A percentile compares a stretch with the other conserved stretches of the same genome.
Evolutionary conservation across 352 stramenopile genomes (phyloP).

Genomic region (Pythium brachiatum): DNA sequence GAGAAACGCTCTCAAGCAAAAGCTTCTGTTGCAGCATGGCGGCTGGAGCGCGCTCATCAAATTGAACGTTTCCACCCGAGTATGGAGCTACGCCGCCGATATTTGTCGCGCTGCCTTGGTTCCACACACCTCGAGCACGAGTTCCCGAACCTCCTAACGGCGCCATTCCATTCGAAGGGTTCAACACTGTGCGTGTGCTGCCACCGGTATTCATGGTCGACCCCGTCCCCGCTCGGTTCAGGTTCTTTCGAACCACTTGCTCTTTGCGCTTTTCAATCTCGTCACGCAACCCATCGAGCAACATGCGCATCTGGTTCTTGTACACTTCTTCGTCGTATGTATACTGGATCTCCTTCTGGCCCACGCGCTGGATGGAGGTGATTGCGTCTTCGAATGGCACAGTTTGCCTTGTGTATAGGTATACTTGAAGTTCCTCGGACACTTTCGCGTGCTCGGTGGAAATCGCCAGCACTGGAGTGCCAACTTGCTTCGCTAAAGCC

Average conservation of each 20-base stretch:
- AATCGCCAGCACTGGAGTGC: constrained; percentile 74
- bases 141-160: neutral
- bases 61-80: constrained; percentile 13
- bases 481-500: constrained; percentile 66
- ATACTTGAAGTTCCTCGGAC: constrained; percentile 83
- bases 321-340: constrained; percentile 69
- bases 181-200: constrained; percentile 4
- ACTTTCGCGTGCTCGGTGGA: constrained; percentile 69
- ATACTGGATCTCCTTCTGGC: constrained; percentile 47
- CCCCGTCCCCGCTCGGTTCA: constrained; percentile 23
- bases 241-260: constrained; percentile 55
- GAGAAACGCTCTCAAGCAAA: constrained; percentile 17
- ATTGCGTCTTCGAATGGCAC: constrained; percentile 77
- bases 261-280: constrained; percentile 84
- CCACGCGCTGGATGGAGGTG: constrained; percentile 40
- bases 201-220: constrained; percentile 20
- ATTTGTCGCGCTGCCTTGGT: constrained; percentile 16
- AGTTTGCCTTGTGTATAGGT: constrained; percentile 81
- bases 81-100: constrained; percentile 11
- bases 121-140: constrained; percentile 17
- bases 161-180: constrained; percentile 1
- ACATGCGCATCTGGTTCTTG: constrained; percentile 61
- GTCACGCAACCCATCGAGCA: constrained; percentile 75
- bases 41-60: constrained; percentile 22
- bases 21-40: constrained; percentile 23